These are phyloP conservation scores for Skeletonema potamos DNA, from an alignment of 108 stramenopile genomes.

Conservation along the genomic window DNA sequence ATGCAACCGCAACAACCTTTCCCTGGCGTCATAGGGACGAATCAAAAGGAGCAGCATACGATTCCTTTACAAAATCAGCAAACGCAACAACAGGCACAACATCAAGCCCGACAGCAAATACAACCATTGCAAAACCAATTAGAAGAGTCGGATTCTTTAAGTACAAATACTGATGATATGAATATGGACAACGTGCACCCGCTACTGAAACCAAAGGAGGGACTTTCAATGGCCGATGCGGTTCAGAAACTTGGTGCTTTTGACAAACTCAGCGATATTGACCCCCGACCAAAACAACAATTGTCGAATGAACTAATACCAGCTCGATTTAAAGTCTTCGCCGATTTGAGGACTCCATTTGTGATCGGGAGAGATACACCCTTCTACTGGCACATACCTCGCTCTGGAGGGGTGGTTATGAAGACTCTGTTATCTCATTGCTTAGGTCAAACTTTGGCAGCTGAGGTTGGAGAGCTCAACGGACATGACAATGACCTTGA, in stretches of 20 bases:
- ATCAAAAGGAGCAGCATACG: background rate
- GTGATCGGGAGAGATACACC: constrained; percentile 40
- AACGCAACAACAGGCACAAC: constrained; percentile 13
- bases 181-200: constrained; percentile 5
- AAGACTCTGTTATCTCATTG: constrained; percentile 47
- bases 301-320: constrained; percentile 15
- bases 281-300: constrained; percentile 16
- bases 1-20: background rate
- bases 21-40: background rate
- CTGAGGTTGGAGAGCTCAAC: constrained; percentile 42
- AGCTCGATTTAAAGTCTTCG: constrained; percentile 26
- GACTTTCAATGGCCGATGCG: constrained; percentile 14
- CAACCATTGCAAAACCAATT: background rate
- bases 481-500: constrained; percentile 34
- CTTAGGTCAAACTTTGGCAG: constrained; percentile 30
- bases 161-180: background rate
- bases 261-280: constrained; percentile 33
- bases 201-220: background rate
- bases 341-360: constrained; percentile 30
- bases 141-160: background rate
- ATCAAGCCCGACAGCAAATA: constrained; percentile 6
- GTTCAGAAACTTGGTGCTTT: constrained; percentile 1
- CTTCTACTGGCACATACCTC: constrained; percentile 57
- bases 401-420: constrained; percentile 41
- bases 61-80: background rate